Base-by-base conservation (phyloP, 176 grass and related monocot species). In the Eremochloa ophiuroides region DNA sequence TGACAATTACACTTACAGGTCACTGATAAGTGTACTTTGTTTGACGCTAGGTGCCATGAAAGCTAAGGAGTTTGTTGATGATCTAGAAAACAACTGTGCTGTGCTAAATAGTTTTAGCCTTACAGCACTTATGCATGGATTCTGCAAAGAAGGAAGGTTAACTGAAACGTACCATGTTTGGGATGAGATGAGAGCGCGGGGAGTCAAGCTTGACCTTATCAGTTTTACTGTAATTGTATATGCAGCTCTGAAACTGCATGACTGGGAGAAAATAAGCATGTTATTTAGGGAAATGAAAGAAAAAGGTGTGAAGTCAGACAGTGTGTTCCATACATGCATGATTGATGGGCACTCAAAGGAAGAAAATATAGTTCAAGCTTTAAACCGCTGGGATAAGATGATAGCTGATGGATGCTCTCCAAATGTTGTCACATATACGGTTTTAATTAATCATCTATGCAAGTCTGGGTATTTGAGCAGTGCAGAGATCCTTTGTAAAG, bases 1-100 rank as follows among this genome's bases (percentile, higher is more conserved):
- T 71, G 91, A 97, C 80, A 97, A 85, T 83, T 97, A 93, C 69
- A 93, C 86, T 70, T 97, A 84, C 82, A 90, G 86, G 58, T 89
- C 91, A 20, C 77, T 97, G 55, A 89, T 97, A 66, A 89, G 73
- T 89, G 91, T 89, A 39, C 84, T 97, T 61, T 91, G 91, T 79
- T 74, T 74, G 87, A 83, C 56, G 3, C 11, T 72, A 77, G 78
- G 85, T 40, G 86, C 72, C 22, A 35, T 28, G 11, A 80, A 93
- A 89, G 94, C 94, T 35, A 88, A 63, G 66, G 94, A 91, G 73
- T 97, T 93, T 71, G 73, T 85, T 46, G 66, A 82, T 83, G 91
- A 89, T 82, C 68, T 97, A 53, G 68, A 85, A 63, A 69, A 83
- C 7, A 63, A 77, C 20, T 66, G 35, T 84, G 35, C 5, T 35